phyloP scores from a whole-genome alignment of 495 filamentous ascomycete species.

The Lepraria neglecta region DNA sequence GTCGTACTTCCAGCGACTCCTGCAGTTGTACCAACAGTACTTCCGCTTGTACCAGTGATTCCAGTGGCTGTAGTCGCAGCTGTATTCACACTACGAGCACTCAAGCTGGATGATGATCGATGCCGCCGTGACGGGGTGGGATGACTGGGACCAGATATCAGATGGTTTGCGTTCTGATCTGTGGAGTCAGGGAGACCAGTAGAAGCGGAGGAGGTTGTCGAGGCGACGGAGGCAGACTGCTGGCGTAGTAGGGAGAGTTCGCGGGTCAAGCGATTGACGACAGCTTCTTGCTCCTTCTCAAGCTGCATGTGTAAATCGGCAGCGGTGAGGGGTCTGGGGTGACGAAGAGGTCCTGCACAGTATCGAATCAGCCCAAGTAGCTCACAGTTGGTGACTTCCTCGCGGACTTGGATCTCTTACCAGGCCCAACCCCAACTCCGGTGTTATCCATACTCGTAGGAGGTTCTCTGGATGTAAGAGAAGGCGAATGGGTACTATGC shows the following conservation, averaged over 20 bases:
- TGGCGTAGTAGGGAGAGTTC: constrained; percentile 76
- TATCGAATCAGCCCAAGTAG: background rate
- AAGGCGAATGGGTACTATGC: constrained; percentile 29
- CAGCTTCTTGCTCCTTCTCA: constrained; percentile 91
- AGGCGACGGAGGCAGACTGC: constrained; percentile 73
- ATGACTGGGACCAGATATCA: constrained; percentile 45
- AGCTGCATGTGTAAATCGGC: constrained; percentile 79
- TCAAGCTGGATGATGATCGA: constrained; percentile 58
- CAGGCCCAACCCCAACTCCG: constrained; percentile 53
- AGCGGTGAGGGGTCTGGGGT: constrained; percentile 76
- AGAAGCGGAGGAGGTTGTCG: constrained; percentile 71
- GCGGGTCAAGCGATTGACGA: constrained; percentile 86
- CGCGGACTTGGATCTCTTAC: constrained; percentile 29
- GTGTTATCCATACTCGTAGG: constrained; percentile 41
- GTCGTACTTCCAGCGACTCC: constrained; percentile 37
- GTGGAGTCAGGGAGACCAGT: constrained; percentile 50
- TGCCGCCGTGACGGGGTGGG: constrained; percentile 56
- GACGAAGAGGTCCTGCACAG: constrained; percentile 57
- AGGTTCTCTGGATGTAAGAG: constrained; percentile 28
- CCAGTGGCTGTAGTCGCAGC: constrained; percentile 36
- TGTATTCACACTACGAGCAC: constrained; percentile 45
- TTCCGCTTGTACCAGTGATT: constrained; percentile 23
- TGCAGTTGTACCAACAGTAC: constrained; percentile 29
- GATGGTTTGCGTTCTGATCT: constrained; percentile 43
- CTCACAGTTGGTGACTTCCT: background rate